Evolutionary conservation across 2,329 filamentous ascomycete species (phyloP).

Genomic region (Arthrocladium fulminans): DNA sequence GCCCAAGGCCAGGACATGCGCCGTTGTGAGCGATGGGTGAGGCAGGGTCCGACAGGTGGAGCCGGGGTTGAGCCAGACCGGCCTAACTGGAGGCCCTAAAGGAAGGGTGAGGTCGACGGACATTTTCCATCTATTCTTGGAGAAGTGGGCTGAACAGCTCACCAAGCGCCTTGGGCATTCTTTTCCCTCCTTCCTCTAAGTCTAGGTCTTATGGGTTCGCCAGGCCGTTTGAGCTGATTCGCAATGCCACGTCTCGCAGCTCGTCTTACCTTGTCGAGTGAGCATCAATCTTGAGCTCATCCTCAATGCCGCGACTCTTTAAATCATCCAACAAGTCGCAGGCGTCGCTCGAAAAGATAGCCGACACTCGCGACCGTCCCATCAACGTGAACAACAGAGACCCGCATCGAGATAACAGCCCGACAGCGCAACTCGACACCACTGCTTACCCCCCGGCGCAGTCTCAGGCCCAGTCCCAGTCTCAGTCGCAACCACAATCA

Average conservation of each 20-base stretch:
- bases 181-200: no score
- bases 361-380: constrained; percentile 3
- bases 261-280: not conserved
- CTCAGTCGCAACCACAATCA: not conserved
- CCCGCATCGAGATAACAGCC: constrained; percentile 8
- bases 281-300: not conserved
- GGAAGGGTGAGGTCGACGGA: no score
- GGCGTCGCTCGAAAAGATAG: constrained; percentile 20
- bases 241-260: not conserved
- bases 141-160: no score
- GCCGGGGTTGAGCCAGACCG: no score
- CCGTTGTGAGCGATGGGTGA: no score
- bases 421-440: constrained; percentile 4
- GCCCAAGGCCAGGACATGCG: no score
- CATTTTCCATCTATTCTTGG: no score
- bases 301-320: constrained; percentile 17
- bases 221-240: not conserved
- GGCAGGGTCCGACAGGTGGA: no score
- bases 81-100: no score
- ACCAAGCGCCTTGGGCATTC: no score
- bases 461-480: constrained; percentile 3
- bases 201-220: not conserved
- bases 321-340: constrained; percentile 23
- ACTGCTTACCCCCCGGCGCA: constrained; percentile 9
- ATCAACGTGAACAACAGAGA: not conserved